phyloP scores from a whole-genome alignment of 805 yeast genomes.

The Yamadazyma laniorum region DNA sequence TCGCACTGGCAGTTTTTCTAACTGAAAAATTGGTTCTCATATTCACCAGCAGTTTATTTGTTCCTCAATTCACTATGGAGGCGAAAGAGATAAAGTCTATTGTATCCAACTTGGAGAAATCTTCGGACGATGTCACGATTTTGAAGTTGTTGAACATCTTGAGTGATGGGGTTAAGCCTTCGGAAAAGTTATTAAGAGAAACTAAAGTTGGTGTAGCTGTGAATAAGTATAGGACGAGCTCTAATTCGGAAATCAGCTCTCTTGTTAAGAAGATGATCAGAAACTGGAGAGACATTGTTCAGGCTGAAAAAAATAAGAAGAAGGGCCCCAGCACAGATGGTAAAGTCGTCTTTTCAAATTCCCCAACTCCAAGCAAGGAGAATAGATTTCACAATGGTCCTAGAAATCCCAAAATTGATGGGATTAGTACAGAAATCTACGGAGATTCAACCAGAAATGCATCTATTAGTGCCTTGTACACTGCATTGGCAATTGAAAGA shows the following conservation, averaged over 20 bases:
- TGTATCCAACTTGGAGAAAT: slow-evolving; percentile 71
- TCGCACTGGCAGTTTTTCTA: too few species aligned
- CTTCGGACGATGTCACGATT: slow-evolving; percentile 58
- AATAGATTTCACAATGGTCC: slow-evolving; percentile 48
- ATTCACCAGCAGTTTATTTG: too few species aligned
- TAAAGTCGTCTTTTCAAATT: slow-evolving; percentile 6
- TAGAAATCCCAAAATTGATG: slow-evolving; percentile 81
- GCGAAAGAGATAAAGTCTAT: slow-evolving; percentile 69
- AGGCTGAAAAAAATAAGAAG: slow-evolving; percentile 54
- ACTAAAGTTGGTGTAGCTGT: slow-evolving; percentile 98
- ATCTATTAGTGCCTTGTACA: slow-evolving; percentile 79
- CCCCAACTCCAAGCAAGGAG: slow-evolving; percentile 24
- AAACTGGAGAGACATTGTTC: slow-evolving; percentile 88
- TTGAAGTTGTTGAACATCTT: slow-evolving; percentile 64
- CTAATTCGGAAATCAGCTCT: slow-evolving; percentile 63
- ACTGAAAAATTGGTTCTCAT: too few species aligned
- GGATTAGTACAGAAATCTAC: slow-evolving; percentile 66
- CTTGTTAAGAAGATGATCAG: slow-evolving; percentile 81
- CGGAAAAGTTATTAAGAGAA: slow-evolving; percentile 82
- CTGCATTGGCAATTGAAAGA: slow-evolving; percentile 84
- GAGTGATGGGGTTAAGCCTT: slow-evolving; percentile 73
- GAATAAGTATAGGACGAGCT: slow-evolving; percentile 73
- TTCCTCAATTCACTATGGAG: slow-evolving; percentile 60
- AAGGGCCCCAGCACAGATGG: slow-evolving; percentile 15
- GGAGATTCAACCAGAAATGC: slow-evolving; percentile 80